Conservation (phyloP, 1,139 yeast species). For the Torulaspora globosa region DNA sequence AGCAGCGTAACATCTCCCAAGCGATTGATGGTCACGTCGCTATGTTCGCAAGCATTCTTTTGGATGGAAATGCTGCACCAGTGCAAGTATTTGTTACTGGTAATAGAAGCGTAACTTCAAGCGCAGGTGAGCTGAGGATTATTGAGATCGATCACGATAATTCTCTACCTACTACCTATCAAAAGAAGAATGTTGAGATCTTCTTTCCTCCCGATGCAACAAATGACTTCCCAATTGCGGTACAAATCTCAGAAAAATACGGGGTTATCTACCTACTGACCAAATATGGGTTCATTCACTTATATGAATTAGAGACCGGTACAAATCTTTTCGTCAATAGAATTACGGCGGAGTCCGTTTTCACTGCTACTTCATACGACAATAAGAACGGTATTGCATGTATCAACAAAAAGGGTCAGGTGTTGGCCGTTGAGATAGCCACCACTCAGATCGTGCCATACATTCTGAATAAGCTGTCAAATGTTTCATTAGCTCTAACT, state of each 20-base stretch:
- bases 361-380: slow-evolving; percentile 78
- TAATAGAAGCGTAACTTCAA: slow-evolving; percentile 72
- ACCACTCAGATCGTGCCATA: slow-evolving; percentile 85
- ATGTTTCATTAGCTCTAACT: slow-evolving; percentile 80
- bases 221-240: slow-evolving; percentile 93
- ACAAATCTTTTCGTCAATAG: slow-evolving; percentile 91
- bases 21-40: slow-evolving; percentile 98
- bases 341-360: slow-evolving; percentile 93
- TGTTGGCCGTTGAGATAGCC: slow-evolving; percentile 85
- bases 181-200: slow-evolving; percentile 86
- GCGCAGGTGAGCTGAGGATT: slow-evolving; percentile 84
- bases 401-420: slow-evolving; percentile 93
- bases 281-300: slow-evolving; percentile 92
- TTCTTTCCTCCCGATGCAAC: slow-evolving; percentile 97
- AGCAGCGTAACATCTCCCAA: slow-evolving; percentile 86
- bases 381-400: slow-evolving; percentile 81
- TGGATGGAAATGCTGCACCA: slow-evolving; percentile 67
- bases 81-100: slow-evolving; percentile 87
- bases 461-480: slow-evolving; percentile 78
- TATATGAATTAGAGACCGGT: slow-evolving; percentile 91
- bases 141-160: slow-evolving; percentile 95
- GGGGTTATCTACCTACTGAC: slow-evolving; percentile 88
- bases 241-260: slow-evolving; percentile 78
- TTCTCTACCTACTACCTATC: slow-evolving; percentile 68
- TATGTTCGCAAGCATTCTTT: slow-evolving; percentile 69